These are phyloP conservation scores for Candida krabiensis DNA, from an alignment of 805 yeast species.

Conservation along the genomic window DNA sequence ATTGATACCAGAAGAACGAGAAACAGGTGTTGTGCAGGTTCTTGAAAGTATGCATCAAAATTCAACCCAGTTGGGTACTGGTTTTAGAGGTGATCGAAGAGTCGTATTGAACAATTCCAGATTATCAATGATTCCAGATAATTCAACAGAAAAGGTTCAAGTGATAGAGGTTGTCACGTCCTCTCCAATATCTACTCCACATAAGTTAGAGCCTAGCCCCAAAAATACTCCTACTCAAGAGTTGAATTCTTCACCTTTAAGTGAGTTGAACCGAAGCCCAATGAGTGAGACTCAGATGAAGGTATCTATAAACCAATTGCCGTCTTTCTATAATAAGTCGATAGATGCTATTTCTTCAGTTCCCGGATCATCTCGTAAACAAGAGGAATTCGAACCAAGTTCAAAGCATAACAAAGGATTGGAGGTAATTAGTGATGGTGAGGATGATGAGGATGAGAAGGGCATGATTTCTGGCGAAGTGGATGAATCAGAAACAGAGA, in stretches of 20 bases:
- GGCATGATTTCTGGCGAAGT: no score
- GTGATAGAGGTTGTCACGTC: slow-evolving; percentile 20
- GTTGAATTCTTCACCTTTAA: slow-evolving; percentile 7
- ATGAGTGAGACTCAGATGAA: slow-evolving; percentile 6
- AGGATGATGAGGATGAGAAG: slow-evolving; percentile 3
- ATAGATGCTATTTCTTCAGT: neutral
- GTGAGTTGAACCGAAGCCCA: neutral
- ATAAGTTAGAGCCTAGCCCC: neutral
- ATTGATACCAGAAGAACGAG: neutral
- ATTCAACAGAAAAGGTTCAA: neutral
- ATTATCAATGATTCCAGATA: neutral
- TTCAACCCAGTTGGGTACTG: slow-evolving; percentile 11
- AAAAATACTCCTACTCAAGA: slow-evolving; percentile 2
- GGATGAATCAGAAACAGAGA: neutral
- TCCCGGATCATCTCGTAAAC: neutral
- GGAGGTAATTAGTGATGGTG: slow-evolving; percentile 6
- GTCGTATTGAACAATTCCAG: slow-evolving; percentile 1
- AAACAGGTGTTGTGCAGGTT: slow-evolving; percentile 21
- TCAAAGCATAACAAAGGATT: neutral
- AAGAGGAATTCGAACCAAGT: neutral
- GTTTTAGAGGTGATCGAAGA: no score
- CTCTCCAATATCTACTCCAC: slow-evolving; percentile 17
- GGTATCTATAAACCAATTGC: slow-evolving; percentile 16
- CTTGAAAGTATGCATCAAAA: slow-evolving; percentile 18
- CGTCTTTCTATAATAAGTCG: slow-evolving; percentile 5